Conservation (phyloP, 257 asterid genomes). For the Solanum okadae region DNA sequence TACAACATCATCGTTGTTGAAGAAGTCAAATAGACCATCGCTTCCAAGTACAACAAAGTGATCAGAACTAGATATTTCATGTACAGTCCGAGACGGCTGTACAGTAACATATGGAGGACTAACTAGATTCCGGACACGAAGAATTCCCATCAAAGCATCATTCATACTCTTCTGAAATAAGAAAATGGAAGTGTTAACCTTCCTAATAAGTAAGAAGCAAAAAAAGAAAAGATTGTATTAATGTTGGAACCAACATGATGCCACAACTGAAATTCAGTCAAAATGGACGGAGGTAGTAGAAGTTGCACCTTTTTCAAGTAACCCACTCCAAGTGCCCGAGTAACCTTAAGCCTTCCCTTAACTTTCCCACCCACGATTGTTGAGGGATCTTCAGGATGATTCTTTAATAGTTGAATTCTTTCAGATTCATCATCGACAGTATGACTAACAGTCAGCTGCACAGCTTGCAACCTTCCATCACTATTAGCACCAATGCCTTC, state of each 20-base stretch:
- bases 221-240: neutral
- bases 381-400: conserved; percentile 74
- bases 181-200: neutral
- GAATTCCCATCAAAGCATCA: conserved; percentile 97
- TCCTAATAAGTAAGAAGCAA: neutral
- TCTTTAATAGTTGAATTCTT: conserved; percentile 46
- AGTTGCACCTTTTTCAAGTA: conserved; percentile 77
- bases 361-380: conserved; percentile 54
- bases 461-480: conserved; percentile 26
- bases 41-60: conserved; percentile 85
- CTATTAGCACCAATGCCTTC: conserved; percentile 7
- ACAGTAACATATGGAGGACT: conserved; percentile 83
- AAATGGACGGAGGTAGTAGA: neutral
- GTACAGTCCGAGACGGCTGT: conserved; percentile 60
- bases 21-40: conserved; percentile 92
- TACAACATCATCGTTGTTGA: conserved; percentile 75
- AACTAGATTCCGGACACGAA: conserved; percentile 63
- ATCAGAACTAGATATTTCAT: conserved; percentile 61
- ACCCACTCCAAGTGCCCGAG: conserved; percentile 98
- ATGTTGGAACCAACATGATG: neutral
- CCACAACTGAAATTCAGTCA: neutral
- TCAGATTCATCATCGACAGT: conserved; percentile 76
- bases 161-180: conserved; percentile 69
- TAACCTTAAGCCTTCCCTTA: conserved; percentile 86
- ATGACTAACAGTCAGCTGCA: conserved; percentile 84